Percentiles rank a stretch among this genome's conserved stretches.
Evolutionary conservation across 306 rosid genomes (phyloP).

Genomic region (Myrica gale): DNA sequence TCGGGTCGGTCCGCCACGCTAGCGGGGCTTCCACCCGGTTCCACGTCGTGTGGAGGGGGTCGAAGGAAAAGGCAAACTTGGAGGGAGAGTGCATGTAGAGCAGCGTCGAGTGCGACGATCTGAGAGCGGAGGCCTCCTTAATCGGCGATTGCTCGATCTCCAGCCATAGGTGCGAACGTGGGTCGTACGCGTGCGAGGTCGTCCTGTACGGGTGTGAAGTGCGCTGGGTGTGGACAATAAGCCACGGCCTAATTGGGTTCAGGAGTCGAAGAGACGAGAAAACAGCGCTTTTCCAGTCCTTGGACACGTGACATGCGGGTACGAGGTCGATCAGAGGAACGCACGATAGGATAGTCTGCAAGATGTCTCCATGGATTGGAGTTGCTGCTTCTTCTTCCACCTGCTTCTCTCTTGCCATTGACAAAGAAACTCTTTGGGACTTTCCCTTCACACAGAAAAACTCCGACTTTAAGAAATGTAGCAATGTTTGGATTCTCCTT

Average conservation of each 20-base stretch:
- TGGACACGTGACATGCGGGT: conserved; percentile 50
- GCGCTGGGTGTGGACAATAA: conserved; percentile 47
- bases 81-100: conserved; percentile 55
- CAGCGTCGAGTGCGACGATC: conserved; percentile 60
- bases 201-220: conserved; percentile 36
- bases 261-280: conserved; percentile 52
- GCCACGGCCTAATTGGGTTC: conserved; percentile 64
- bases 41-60: conserved; percentile 60
- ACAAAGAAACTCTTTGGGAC: neutral
- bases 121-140: conserved; percentile 37
- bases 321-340: conserved; percentile 62
- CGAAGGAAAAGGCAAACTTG: conserved; percentile 53
- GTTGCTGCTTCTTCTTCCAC: conserved; percentile 24
- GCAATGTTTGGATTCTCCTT: no score
- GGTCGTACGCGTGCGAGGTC: conserved; percentile 62
- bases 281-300: conserved; percentile 55
- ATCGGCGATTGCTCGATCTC: conserved; percentile 31
- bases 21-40: conserved; percentile 37
- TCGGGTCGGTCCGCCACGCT: conserved; percentile 61
- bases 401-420: conserved; percentile 10
- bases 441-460: no score
- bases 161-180: conserved; percentile 67
- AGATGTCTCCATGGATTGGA: conserved; percentile 57
- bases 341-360: conserved; percentile 54
- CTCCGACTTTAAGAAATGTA: neutral